Evolutionary conservation across 441 rosid genomes (phyloP).

Genomic region (Kokia cookei): DNA sequence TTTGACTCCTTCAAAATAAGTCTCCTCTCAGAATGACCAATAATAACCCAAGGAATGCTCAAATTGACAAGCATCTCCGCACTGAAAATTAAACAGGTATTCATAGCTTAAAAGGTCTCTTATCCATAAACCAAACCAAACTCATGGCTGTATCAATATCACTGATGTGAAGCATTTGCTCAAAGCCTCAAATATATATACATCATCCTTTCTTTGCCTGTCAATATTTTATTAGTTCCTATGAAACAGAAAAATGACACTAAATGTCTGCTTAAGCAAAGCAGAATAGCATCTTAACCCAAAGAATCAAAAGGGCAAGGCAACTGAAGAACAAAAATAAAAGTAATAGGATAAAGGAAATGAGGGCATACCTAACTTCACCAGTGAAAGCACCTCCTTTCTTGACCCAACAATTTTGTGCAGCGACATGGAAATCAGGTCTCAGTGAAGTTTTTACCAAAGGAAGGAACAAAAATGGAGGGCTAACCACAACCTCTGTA

Average conservation of each 20-base stretch:
- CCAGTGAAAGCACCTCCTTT: slow-evolving; percentile 83
- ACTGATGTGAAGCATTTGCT: not conserved
- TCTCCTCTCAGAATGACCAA: slow-evolving; percentile 77
- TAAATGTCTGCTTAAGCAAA: not conserved
- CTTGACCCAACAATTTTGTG: slow-evolving; percentile 78
- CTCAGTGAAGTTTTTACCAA: slow-evolving; percentile 42
- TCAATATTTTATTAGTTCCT: not conserved
- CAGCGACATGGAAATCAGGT: slow-evolving; percentile 55
- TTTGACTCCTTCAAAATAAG: slow-evolving; percentile 45
- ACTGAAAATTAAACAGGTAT: slow-evolving; percentile 24
- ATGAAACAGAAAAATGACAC: not conserved
- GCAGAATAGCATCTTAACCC: not conserved
- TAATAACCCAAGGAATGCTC: slow-evolving; percentile 66
- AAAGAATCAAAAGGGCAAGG: not conserved
- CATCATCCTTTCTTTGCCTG: not conserved
- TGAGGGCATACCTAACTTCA: slow-evolving; percentile 49
- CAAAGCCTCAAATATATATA: not conserved
- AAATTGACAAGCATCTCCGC: slow-evolving; percentile 68
- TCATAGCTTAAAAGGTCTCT: not conserved
- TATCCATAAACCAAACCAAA: not conserved
- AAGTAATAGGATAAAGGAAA: not conserved
- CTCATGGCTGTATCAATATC: not conserved
- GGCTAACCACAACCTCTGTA: slow-evolving; percentile 75
- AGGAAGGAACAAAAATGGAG: slow-evolving; percentile 62
- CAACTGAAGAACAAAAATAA: not conserved